A percentile compares a stretch with the other conserved stretches of the same genome.
These are phyloP conservation scores for Amauroascus verrucosus DNA, from an alignment of 2,329 filamentous ascomycete genomes.

Conservation along the genomic window DNA sequence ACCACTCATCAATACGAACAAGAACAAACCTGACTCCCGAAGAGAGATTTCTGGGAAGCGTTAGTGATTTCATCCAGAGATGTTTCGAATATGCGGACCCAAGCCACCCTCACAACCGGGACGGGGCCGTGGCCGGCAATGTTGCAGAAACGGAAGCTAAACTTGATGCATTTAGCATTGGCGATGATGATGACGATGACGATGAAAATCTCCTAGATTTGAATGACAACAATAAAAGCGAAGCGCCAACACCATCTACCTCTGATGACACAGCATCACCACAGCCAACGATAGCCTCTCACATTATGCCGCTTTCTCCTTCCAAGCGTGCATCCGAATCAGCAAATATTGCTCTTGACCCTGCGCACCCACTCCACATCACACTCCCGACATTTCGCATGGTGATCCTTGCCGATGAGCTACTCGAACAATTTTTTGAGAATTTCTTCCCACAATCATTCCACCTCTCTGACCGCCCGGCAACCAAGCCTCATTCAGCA, in stretches of 20 bases:
- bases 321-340: constrained; percentile 61
- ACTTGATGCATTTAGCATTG: constrained; percentile 60
- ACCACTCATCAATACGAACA: constrained; percentile 26
- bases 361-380: constrained; percentile 85
- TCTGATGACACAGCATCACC: constrained; percentile 18
- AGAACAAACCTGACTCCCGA: constrained; percentile 53
- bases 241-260: constrained; percentile 15
- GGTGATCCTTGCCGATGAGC: constrained; percentile 92
- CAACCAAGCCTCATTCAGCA: constrained; percentile 37
- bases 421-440: constrained; percentile 95
- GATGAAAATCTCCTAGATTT: constrained; percentile 41
- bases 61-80: constrained; percentile 87
- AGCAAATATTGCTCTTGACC: constrained; percentile 84
- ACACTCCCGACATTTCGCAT: constrained; percentile 96
- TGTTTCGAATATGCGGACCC: constrained; percentile 98
- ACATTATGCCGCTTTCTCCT: constrained; percentile 27
- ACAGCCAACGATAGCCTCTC: constrained; percentile 19
- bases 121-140: constrained; percentile 18
- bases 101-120: constrained; percentile 58
- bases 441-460: constrained; percentile 89
- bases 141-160: constrained; percentile 28
- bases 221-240: constrained; percentile 5
- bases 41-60: constrained; percentile 81
- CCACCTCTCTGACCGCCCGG: constrained; percentile 61
- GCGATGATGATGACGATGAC: constrained; percentile 64